Base-by-base conservation (phyloP, 2,329 filamentous ascomycete species). In the Anthostomella pinea region DNA sequence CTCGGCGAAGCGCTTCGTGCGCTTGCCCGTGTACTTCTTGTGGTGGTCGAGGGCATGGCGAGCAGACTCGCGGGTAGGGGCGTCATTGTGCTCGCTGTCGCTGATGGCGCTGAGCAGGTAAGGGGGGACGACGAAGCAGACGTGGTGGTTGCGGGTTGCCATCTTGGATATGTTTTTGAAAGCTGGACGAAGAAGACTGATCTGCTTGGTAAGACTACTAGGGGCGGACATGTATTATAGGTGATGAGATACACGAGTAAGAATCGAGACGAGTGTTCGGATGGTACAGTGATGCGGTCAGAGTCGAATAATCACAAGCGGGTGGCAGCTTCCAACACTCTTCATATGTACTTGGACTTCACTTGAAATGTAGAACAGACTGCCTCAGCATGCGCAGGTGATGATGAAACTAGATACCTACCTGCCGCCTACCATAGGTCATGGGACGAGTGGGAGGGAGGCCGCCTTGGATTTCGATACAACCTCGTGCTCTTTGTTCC, bases 71-170 rank as follows among this genome's bases (percentile, higher is more conserved):
- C 67, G 62, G 22, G 64, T 49, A 4, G 51, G 41, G 2, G 65
- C 57, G 2, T 63, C 53, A 23, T 69, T 69, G 39, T 58, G 45
- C 23, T 63, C 64, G 30, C 54, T 58, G 7, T 67, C 57, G 21
- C 65, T 64, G 33, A 73, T 69, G 35, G 59, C 61, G 20, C 51
- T 57, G 15, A 73, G 60, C 8, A 73, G 59, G 38, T 73, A 66
- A 14, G 70, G 69, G 14, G 69, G 69, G 4, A 73, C 63, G 38
- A 70, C 63, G 40, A 57, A 65, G 52, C 66, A 70, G 38, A 58
- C 29, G 34, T 43, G 43, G 29, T 43, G 33, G 23, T 37, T 38
- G 8, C 35, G 41, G 33, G 48, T 21, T 4, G 53, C 43, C 54
- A 56, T 57, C 20, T 45, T 54, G 35, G 20, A 36, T 44, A 30